Conservation (phyloP, 73 alveolate species). For the Tetrahymena malaccensis region DNA sequence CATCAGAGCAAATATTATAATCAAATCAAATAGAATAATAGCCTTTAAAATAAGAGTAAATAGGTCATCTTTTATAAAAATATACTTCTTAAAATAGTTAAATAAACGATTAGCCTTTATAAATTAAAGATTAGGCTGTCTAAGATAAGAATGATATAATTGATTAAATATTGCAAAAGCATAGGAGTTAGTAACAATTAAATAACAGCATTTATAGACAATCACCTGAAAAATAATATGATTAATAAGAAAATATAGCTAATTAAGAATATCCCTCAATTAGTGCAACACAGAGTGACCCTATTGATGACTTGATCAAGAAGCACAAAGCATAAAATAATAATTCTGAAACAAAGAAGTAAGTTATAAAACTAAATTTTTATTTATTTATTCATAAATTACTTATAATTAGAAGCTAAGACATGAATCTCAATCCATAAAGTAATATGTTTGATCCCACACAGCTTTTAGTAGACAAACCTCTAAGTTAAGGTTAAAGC, state of each 20-base stretch:
- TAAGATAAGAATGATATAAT: not conserved
- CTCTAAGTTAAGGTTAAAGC: not conserved
- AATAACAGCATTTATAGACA: not conserved
- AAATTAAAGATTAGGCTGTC: not conserved
- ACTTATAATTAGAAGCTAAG: not conserved
- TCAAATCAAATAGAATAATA: not conserved
- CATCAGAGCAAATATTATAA: too few relatives aligned
- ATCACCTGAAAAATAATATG: not conserved
- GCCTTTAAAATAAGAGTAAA: not conserved
- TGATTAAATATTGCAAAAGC: not conserved
- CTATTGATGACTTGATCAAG: not conserved
- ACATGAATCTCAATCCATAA: not conserved
- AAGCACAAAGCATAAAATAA: not conserved
- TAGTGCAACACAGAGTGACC: not conserved
- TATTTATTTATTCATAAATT: not conserved
- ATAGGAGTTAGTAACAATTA: not conserved
- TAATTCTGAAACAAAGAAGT: not conserved
- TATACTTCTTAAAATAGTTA: not conserved
- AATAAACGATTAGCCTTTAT: not conserved
- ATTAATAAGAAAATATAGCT: not conserved
- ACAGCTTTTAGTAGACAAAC: not conserved
- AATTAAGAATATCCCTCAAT: not conserved
- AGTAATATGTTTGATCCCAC: not conserved
- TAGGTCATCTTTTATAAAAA: not conserved
- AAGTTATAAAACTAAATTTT: too few relatives aligned